These are phyloP conservation scores for Mycena indigotica DNA, from an alignment of 768 basidiomycete species.

Conservation along the genomic window DNA sequence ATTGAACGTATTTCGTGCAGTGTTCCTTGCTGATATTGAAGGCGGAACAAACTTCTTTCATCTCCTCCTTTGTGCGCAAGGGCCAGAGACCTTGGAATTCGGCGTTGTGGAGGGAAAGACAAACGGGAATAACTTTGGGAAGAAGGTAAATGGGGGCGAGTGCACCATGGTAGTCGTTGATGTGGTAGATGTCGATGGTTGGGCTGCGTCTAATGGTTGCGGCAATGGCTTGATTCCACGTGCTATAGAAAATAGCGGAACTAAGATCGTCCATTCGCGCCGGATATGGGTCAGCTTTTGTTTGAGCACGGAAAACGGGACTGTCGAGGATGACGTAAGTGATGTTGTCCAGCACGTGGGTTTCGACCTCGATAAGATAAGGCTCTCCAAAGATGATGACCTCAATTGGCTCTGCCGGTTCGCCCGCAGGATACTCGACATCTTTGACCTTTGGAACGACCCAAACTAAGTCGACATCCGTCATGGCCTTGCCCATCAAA, in stretches of 20 bases:
- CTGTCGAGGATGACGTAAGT: constrained; percentile 93
- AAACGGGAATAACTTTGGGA: constrained; percentile 87
- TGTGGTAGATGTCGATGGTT: constrained; percentile 89
- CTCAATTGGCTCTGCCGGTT: constrained; percentile 91
- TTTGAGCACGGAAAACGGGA: constrained; percentile 95
- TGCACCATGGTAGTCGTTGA: constrained; percentile 95
- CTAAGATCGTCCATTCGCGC: constrained; percentile 96
- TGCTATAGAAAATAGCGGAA: constrained; percentile 96
- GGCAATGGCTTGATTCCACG: constrained; percentile 97
- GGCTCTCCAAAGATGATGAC: constrained; percentile 96
- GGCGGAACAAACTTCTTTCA: constrained; percentile 97
- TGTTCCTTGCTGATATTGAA: constrained; percentile 97
- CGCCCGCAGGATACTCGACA: constrained; percentile 88
- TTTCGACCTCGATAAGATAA: constrained; percentile 95
- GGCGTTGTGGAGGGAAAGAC: constrained; percentile 93
- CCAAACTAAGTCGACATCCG: constrained; percentile 93
- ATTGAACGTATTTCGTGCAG: constrained; percentile 96
- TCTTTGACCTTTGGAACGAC: constrained; percentile 95
- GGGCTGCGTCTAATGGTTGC: constrained; percentile 86
- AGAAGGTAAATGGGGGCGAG: constrained; percentile 89
- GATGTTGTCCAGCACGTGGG: constrained; percentile 91
- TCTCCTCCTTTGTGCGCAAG: constrained; percentile 93
- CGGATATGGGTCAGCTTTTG: constrained; percentile 93
- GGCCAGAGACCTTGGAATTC: constrained; percentile 99
- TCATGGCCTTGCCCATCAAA: constrained; percentile 98